Conservation (phyloP, 208 protist species). For the Novymonas esmeraldas region DNA sequence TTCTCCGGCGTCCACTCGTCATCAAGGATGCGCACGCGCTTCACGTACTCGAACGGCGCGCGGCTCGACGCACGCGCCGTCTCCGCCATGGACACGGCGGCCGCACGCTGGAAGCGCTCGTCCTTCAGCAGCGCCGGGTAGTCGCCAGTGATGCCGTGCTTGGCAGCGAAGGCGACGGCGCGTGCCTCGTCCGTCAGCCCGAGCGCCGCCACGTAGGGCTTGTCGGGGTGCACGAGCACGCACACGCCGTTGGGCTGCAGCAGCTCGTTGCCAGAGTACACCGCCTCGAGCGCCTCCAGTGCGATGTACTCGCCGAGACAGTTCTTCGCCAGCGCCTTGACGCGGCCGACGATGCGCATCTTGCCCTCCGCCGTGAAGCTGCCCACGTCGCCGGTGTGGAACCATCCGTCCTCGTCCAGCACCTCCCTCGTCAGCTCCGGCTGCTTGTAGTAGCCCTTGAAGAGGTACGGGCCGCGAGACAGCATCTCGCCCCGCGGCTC, state of each 20-base stretch:
- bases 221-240: slow-evolving; percentile 80
- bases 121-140: slow-evolving; percentile 60
- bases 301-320: slow-evolving; percentile 94
- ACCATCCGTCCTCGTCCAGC: slow-evolving; percentile 89
- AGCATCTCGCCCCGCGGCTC: slow-evolving; percentile 84
- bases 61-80: slow-evolving; percentile 35
- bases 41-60: slow-evolving; percentile 50
- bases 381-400: slow-evolving; percentile 93
- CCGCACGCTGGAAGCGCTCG: slow-evolving; percentile 47
- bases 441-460: slow-evolving; percentile 93
- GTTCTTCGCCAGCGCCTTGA: slow-evolving; percentile 94
- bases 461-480: slow-evolving; percentile 77
- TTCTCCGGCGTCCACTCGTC: slow-evolving; percentile 91
- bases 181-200: slow-evolving; percentile 51
- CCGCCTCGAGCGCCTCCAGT: slow-evolving; percentile 77
- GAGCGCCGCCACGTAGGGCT: slow-evolving; percentile 75
- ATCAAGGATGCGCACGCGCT: slow-evolving; percentile 52
- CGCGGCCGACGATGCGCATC: slow-evolving; percentile 86
- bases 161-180: slow-evolving; percentile 50
- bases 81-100: slow-evolving; percentile 50
- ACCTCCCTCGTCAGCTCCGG: slow-evolving; percentile 84
- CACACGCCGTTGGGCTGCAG: slow-evolving; percentile 74
- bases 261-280: slow-evolving; percentile 67
- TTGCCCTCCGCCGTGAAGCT: slow-evolving; percentile 50
- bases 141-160: slow-evolving; percentile 36